Evolutionary conservation across 169 alveolate genomes (phyloP).

Genomic region (Pseudocohnilembus persalinus): DNA sequence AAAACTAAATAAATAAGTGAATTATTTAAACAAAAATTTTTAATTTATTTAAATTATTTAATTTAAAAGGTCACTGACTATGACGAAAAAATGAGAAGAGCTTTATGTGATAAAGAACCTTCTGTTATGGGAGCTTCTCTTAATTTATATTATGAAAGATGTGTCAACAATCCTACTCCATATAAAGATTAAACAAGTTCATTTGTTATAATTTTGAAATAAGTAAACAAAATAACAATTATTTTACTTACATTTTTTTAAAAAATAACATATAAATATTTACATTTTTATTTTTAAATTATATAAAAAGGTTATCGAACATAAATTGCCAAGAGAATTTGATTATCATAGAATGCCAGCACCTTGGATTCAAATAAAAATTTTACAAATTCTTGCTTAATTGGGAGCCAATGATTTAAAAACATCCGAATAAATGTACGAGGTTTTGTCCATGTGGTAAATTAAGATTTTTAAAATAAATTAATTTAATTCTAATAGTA

Average conservation of each 20-base stretch:
- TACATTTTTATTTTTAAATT: conserved; percentile 20
- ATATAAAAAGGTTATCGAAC: conserved; percentile 90
- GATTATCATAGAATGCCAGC: conserved; percentile 96
- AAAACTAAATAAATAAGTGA: too few species aligned
- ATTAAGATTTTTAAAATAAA: too few species aligned
- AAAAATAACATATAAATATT: too few species aligned
- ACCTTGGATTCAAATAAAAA: conserved; percentile 95
- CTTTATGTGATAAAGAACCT: conserved; percentile 93
- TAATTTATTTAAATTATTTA: too few species aligned
- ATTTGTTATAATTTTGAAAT: conserved; percentile 89
- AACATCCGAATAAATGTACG: conserved; percentile 90
- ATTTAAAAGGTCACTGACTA: too few species aligned
- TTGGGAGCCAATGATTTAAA: conserved; percentile 88
- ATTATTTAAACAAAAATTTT: too few species aligned
- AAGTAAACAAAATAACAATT: too few species aligned
- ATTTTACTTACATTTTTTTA: too few species aligned
- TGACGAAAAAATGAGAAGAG: conserved; percentile 82
- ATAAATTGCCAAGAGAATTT: conserved; percentile 91
- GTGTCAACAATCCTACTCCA: conserved; percentile 61
- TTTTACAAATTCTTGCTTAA: conserved; percentile 77
- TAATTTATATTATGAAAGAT: conserved; percentile 79
- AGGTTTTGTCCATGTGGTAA: conserved; percentile 76
- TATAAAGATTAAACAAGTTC: conserved; percentile 86
- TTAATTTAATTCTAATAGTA: too few species aligned
- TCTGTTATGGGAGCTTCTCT: conserved; percentile 92